Base-by-base conservation (phyloP, 2,329 filamentous ascomycete species). In the Verticillium klebahnii region DNA sequence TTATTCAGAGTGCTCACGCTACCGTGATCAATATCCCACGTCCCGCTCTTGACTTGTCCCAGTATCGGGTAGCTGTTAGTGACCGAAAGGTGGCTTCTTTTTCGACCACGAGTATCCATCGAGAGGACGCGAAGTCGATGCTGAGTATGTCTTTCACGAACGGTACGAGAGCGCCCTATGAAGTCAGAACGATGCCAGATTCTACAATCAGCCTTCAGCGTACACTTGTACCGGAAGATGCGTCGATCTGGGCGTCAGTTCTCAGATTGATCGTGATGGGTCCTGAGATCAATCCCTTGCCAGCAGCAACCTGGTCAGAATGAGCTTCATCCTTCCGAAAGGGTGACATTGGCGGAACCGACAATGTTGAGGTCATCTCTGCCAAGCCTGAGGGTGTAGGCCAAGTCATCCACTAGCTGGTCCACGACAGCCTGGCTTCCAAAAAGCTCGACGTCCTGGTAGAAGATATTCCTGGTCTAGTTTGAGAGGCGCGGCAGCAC, bases 71-170 rank as follows among this genome's bases (percentile, higher is more conserved):
- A 17, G 3, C 25, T 9, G 52, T 5, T 2, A 56, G 25, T 4
- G 25, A 19, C 15, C 52, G 52, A 19, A 31, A 56, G 11, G 31
- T 19, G 25, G 52, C 52, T 8, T 95, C 91, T 74, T 95, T 94
- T 70, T 95, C 91, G 59, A 94, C 82, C 0, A 94, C 83, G 0
- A 94, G 75, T 54, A 93, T 77, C 89, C 89, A 93, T 60, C 77
- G 77, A 2, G 83, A 74, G 1, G 69, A 63, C 0, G 72, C 71
- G n/a, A 88, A 72, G 45, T 85, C 73, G 1, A 91, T 67, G 2
- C 70, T 70, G 0, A 79, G 74, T 14, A 88, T 77, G 0, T 81
- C 79, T 58, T 75, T 77, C 2, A 80, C 66, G 7, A 77, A 76
- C 0, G 90, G 89, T 9, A 94, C 78, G 0, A 89, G 75, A 5